Base-by-base conservation (phyloP, 768 basidiomycete genomes). In the Mycena galericulata region DNA sequence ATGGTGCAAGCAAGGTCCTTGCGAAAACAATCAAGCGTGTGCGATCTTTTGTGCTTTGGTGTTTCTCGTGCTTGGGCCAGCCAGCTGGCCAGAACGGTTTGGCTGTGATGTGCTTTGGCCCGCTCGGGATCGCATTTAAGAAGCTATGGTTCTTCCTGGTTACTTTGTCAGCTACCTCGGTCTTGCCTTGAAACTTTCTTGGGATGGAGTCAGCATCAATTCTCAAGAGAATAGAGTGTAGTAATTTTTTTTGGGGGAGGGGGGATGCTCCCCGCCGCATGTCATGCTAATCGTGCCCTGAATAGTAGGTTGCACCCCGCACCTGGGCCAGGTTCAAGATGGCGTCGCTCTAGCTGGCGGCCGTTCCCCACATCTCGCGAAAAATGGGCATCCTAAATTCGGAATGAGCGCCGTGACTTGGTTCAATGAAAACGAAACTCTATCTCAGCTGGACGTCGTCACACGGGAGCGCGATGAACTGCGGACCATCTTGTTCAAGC, bases 31-130 rank as follows among this genome's bases (percentile, higher is more conserved):
- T 14, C 34, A 14, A 6, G 6, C 8, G 34, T 36, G 34, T 36
- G 34, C 34, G 34, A n/a, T n/a, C 24, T 55, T 32, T 63, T 54
- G 53, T 43, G 57, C 57, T 67, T 55, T 47, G 65, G 41, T n/a
- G 15, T n/a, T n/a, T n/a, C n/a, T n/a, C n/a, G n/a, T 8, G 58
- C 58, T 60, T 60, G 34, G 54, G 43, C 40, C 41, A 45, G 34
- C 17, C 5, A 49, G 34, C n/a, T n/a, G n/a, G n/a, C n/a, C n/a
- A n/a, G n/a, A n/a, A 29, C 32, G 62, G 51, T 63, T 63, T 54
- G 46, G n/a, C n/a, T 9, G 24, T 7, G 50, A 9, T 3, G 3
- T 27, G 62, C 43, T 54, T 65, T 58, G 55, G 40, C 45, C 55
- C 40, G 1, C 22, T 26, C 2, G n/a, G 26, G 32, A 30, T 14